Evolutionary conservation across 352 stramenopile genomes (phyloP).

Genomic region (Globisporangium ultimum): DNA sequence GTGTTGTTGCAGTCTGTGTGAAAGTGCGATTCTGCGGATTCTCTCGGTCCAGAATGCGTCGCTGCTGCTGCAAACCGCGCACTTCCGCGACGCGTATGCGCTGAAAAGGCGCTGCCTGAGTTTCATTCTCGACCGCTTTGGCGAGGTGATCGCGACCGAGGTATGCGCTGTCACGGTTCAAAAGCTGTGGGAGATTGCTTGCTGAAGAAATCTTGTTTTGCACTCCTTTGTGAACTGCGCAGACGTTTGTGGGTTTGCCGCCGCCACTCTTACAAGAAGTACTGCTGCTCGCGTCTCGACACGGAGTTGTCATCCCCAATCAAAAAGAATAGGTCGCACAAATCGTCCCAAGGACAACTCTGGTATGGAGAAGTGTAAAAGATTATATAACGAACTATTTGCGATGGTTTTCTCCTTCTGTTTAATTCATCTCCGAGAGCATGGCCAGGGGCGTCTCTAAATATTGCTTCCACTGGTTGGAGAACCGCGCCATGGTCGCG

Average conservation of each 20-base stretch:
- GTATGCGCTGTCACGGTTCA: conserved; percentile 16
- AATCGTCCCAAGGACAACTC: background rate
- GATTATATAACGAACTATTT: no score
- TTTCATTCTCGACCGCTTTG: conserved; percentile 83
- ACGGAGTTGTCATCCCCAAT: conserved; percentile 69
- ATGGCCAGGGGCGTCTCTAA: conserved; percentile 93
- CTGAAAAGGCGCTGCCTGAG: conserved; percentile 80
- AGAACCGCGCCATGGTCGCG: conserved; percentile 97
- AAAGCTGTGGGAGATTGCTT: no score
- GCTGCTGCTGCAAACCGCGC: conserved; percentile 68
- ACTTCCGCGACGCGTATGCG: conserved; percentile 60
- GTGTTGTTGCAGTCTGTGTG: conserved; percentile 55
- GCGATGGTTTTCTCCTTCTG: background rate
- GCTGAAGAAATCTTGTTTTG: background rate
- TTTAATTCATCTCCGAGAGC: conserved; percentile 87
- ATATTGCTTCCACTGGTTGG: conserved; percentile 95
- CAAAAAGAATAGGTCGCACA: conserved; percentile 17
- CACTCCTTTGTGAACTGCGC: background rate
- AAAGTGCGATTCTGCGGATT: conserved; percentile 61
- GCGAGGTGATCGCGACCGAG: conserved; percentile 65
- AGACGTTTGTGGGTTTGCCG: conserved; percentile 64
- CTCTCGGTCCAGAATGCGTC: conserved; percentile 77
- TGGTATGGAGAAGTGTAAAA: no score
- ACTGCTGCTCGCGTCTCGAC: conserved; percentile 51
- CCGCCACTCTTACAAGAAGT: conserved; percentile 73